Percentiles rank a stretch among this genome's conserved stretches.
phyloP scores from a whole-genome alignment of 495 filamentous ascomycete species.

The Patellaria atrata region DNA sequence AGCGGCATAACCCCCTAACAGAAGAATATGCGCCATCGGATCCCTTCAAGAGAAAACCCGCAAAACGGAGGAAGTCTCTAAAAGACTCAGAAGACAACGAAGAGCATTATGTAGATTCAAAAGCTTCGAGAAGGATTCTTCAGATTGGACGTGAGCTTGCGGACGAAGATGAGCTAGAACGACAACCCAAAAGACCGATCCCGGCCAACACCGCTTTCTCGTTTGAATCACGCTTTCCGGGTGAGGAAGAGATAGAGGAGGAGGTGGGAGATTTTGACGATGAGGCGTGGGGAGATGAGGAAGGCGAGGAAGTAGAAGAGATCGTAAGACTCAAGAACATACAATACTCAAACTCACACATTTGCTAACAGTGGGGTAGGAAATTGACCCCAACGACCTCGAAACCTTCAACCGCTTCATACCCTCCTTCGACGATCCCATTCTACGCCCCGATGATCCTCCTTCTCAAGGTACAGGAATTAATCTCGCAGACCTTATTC shows the following conservation, averaged over 20 bases:
- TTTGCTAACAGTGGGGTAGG: conserved; percentile 27
- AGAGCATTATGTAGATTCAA: conserved; percentile 69
- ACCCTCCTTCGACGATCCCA: conserved; percentile 35
- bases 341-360: neutral
- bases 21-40: conserved; percentile 28
- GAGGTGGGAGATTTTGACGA: conserved; percentile 33
- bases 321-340: conserved; percentile 32
- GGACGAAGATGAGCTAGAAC: conserved; percentile 54
- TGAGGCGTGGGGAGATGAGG: conserved; percentile 40
- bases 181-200: conserved; percentile 21
- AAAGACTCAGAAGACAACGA: conserved; percentile 42
- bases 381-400: conserved; percentile 79
- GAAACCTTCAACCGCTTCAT: conserved; percentile 85
- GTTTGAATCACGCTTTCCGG: conserved; percentile 44
- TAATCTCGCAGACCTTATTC: conserved; percentile 80
- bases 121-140: conserved; percentile 74
- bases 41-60: conserved; percentile 26
- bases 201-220: conserved; percentile 47
- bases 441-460: conserved; percentile 26
- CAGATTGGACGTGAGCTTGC: conserved; percentile 70
- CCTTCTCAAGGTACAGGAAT: conserved; percentile 33
- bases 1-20: conserved; percentile 27
- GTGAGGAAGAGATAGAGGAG: conserved; percentile 26
- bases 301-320: conserved; percentile 65
- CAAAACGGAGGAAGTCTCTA: conserved; percentile 23